phyloP scores from a whole-genome alignment of 176 grass and related monocot species.

The Carex pumila region DNA sequence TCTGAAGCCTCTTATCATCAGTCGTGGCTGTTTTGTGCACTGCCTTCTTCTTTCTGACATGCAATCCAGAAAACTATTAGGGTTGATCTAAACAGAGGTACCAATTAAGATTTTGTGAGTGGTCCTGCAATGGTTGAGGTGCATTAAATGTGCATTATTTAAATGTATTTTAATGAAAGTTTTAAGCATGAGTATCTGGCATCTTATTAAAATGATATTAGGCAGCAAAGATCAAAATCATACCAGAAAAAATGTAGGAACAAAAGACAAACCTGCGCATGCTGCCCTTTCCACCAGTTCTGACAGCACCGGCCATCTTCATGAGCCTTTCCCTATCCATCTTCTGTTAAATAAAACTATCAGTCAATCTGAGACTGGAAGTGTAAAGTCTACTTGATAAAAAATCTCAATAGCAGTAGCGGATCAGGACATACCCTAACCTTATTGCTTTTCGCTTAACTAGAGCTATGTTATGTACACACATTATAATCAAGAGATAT shows the following conservation, averaged over 20 bases:
- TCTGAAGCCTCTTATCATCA: conserved; percentile 93
- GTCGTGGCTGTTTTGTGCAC: conserved; percentile 84
- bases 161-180: background rate
- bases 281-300: conserved; percentile 84
- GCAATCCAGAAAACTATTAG: background rate
- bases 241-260: background rate
- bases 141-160: background rate
- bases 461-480: background rate
- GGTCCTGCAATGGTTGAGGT: background rate
- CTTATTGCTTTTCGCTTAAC: background rate
- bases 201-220: background rate
- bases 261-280: conserved; percentile 50
- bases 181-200: background rate
- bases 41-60: conserved; percentile 89
- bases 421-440: background rate
- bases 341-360: conserved; percentile 7
- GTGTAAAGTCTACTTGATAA: background rate
- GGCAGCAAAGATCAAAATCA: background rate
- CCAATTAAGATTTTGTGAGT: background rate
- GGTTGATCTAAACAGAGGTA: background rate
- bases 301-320: conserved; percentile 85
- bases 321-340: conserved; percentile 90
- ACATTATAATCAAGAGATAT: background rate
- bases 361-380: background rate
- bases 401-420: too few species aligned